Evolutionary conservation across 805 yeast species (phyloP).

Genomic region (Tetrapisispora taiwanensis): DNA sequence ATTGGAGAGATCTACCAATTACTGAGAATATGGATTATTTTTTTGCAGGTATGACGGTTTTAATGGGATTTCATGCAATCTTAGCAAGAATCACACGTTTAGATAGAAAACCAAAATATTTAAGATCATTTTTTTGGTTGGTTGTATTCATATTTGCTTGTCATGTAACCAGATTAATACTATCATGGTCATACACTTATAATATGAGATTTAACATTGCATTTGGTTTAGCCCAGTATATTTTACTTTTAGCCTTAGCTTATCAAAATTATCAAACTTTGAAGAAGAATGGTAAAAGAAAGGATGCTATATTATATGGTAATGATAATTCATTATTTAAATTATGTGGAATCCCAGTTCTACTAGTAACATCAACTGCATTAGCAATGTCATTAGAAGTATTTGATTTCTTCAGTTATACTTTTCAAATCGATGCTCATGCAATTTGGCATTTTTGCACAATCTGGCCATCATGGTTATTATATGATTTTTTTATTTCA

Average conservation of each 20-base stretch:
- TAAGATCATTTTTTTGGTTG: slow-evolving; percentile 31
- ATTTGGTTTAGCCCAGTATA: slow-evolving; percentile 68
- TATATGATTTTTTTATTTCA: slow-evolving; percentile 52
- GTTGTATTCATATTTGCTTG: slow-evolving; percentile 44
- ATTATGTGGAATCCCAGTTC: slow-evolving; percentile 38
- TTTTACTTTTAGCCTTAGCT: slow-evolving; percentile 27
- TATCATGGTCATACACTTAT: slow-evolving; percentile 84
- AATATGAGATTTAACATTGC: slow-evolving; percentile 85
- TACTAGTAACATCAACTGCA: slow-evolving; percentile 42
- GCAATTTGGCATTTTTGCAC: slow-evolving; percentile 90
- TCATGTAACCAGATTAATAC: slow-evolving; percentile 56
- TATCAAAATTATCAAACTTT: slow-evolving; percentile 25
- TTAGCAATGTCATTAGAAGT: slow-evolving; percentile 83
- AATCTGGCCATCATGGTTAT: slow-evolving; percentile 62
- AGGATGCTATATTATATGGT: slow-evolving; percentile 4
- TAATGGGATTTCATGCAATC: slow-evolving; percentile 68
- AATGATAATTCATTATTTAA: slow-evolving; percentile 7
- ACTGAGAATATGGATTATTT: slow-evolving; percentile 88
- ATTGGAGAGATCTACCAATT: slow-evolving; percentile 64
- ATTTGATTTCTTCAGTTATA: slow-evolving; percentile 75
- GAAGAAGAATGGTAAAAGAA: slow-evolving; percentile 4
- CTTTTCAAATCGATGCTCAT: slow-evolving; percentile 76
- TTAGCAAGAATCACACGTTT: slow-evolving; percentile 50
- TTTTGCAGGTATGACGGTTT: slow-evolving; percentile 83
- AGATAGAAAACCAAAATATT: slow-evolving; percentile 32